Conservation (phyloP, 192 early-diverging fungal genomes). For the Entrophospora sp. region DNA sequence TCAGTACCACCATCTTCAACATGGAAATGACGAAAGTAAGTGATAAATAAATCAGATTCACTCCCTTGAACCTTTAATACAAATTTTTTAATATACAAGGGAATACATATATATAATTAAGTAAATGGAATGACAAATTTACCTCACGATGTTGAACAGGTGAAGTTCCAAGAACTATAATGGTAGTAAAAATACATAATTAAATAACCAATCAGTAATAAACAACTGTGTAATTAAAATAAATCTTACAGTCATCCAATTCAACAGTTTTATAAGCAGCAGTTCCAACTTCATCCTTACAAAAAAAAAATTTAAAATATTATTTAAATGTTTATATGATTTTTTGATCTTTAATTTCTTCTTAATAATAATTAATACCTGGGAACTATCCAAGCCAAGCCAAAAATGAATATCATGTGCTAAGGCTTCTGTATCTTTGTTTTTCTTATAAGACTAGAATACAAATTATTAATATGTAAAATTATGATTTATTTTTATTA, state of each 20-base stretch:
- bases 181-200: neutral
- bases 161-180: constrained; percentile 46
- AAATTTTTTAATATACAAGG: neutral
- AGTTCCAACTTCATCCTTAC: constrained; percentile 64
- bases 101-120: too few relatives aligned
- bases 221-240: neutral
- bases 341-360: too few relatives aligned
- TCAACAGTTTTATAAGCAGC: constrained; percentile 81
- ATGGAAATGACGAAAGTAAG: constrained; percentile 53
- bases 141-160: constrained; percentile 72
- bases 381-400: constrained; percentile 66
- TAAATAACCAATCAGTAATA: neutral
- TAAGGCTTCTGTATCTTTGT: constrained; percentile 46
- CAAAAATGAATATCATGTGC: constrained; percentile 80
- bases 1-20: constrained; percentile 59
- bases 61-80: constrained; percentile 46
- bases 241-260: constrained; percentile 55
- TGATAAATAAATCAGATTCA: constrained; percentile 58
- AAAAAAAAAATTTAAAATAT: neutral
- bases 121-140: neutral
- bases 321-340: neutral
- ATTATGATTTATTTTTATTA: neutral
- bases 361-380: too few relatives aligned
- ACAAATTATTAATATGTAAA: neutral
- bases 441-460: constrained; percentile 29